These are phyloP conservation scores for Calonectria henricotiae DNA, from an alignment of 2,329 filamentous ascomycete species.

Conservation along the genomic window DNA sequence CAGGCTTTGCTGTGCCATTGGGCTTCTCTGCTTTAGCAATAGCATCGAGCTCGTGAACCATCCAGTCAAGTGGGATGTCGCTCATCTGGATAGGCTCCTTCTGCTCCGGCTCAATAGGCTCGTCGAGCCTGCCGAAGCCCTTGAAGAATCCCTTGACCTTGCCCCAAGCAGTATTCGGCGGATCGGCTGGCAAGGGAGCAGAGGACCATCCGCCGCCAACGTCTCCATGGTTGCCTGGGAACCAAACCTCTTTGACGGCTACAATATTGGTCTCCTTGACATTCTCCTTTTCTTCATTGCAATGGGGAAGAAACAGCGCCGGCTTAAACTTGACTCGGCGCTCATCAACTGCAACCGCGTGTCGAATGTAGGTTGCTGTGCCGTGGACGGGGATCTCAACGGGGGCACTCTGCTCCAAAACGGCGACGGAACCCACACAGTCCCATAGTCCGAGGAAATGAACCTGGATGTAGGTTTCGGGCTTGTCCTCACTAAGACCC, in stretches of 20 bases:
- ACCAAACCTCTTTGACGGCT: neutral
- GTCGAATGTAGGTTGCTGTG: constrained; percentile 3
- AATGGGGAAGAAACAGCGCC: neutral
- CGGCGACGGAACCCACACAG: neutral
- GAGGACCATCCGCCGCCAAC: constrained; percentile 7
- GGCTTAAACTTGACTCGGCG: constrained; percentile 3
- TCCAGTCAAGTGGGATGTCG: constrained; percentile 13
- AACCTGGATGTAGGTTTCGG: neutral
- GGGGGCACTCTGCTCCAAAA: neutral
- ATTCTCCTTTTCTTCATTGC: neutral
- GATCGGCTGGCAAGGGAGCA: neutral
- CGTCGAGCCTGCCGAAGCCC: neutral
- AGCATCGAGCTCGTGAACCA: neutral
- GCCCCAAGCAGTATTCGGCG: neutral
- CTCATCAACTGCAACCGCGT: neutral
- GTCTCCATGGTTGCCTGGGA: constrained; percentile 1
- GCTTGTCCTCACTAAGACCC: neutral
- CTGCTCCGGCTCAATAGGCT: neutral
- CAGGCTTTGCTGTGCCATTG: neutral
- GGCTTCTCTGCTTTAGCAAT: neutral
- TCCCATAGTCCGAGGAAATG: constrained; percentile 5
- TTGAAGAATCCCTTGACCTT: neutral
- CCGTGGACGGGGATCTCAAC: constrained; percentile 3
- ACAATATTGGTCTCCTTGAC: too few relatives aligned
- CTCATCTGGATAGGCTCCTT: constrained; percentile 7